phyloP scores from a whole-genome alignment of 495 filamentous ascomycete species.

The Mytilinidion resinicola region DNA sequence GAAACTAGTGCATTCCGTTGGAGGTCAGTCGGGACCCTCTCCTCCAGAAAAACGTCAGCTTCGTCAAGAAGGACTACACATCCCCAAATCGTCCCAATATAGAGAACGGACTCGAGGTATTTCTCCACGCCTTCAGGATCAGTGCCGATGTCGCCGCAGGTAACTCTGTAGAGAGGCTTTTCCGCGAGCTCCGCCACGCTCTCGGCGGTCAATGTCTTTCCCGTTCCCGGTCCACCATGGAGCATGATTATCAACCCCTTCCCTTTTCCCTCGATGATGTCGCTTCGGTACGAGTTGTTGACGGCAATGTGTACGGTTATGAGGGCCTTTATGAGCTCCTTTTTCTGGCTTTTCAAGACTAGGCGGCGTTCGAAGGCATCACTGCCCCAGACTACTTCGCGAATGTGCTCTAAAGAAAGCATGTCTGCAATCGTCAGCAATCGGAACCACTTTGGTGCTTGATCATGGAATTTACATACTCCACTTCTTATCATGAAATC shows the following conservation, averaged over 20 bases:
- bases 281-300: conserved; percentile 26
- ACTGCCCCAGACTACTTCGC: conserved; percentile 38
- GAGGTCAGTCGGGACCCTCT: conserved; percentile 39
- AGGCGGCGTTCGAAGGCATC: conserved; percentile 49
- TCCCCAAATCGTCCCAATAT: conserved; percentile 47
- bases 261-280: conserved; percentile 34
- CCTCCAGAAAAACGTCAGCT: conserved; percentile 47
- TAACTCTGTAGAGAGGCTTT: conserved; percentile 50
- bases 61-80: conserved; percentile 52
- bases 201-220: conserved; percentile 54
- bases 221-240: conserved; percentile 51
- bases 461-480: no score
- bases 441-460: no score
- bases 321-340: conserved; percentile 49
- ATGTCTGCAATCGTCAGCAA: no score
- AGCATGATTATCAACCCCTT: conserved; percentile 56
- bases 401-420: background rate
- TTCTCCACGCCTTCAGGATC: conserved; percentile 45
- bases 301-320: conserved; percentile 34
- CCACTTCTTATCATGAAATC: background rate
- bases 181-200: conserved; percentile 47
- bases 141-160: conserved; percentile 50
- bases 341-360: conserved; percentile 47
- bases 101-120: conserved; percentile 46
- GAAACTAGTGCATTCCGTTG: conserved; percentile 51